Evolutionary conservation across 495 filamentous ascomycete species (phyloP), one percentile per base, ranked within the genome.

Genomic region (Hypomontagnella monticulosa): DNA sequence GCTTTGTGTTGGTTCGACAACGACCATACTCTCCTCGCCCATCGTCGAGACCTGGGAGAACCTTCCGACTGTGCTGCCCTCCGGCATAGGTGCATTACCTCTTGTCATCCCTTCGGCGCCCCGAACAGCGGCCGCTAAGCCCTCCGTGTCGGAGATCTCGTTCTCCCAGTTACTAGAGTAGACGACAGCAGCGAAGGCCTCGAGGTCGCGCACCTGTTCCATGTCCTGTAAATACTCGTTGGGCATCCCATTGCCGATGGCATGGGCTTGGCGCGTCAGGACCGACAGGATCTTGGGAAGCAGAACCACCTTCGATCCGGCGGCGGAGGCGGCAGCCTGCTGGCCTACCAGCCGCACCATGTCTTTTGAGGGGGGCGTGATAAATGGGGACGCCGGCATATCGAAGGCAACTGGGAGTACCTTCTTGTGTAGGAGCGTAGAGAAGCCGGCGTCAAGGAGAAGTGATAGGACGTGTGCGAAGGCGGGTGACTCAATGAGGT

Each of bases 151-250:
- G 50, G 85, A 87, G 47, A 90, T 87, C 70, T 96, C 91, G 60
- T 90, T 81, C 71, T 85, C 79, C 84, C 84, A 97, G 76, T 97
- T 96, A 48, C 90, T 93, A 59, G 89, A 93, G 73, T 97, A 98
- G 27, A 98, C 91, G 6, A 97, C 89, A 1, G 95, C 94, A 4
- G 94, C 91, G 66, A 98, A 97, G 0, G 91, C 93, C 69, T 96
- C 92, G n/a, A 98, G 80, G 63, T 97, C 93, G 10, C 85, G 84
- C 9, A 95, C 92, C 46, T 83, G 74, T 68, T 97, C 94, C 85
- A 94, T 91, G 0, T 84, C 89, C 52, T 86, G 83, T 44, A 98
- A 81, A 75, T 97, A 98, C 73, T 97, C 91, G 73, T 98, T 98
- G 9, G 87, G 84, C 47, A 89, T 84, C n/a, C 89, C 91, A 59